Conservation (phyloP, 257 asterid species). For the Plantago elongata region DNA sequence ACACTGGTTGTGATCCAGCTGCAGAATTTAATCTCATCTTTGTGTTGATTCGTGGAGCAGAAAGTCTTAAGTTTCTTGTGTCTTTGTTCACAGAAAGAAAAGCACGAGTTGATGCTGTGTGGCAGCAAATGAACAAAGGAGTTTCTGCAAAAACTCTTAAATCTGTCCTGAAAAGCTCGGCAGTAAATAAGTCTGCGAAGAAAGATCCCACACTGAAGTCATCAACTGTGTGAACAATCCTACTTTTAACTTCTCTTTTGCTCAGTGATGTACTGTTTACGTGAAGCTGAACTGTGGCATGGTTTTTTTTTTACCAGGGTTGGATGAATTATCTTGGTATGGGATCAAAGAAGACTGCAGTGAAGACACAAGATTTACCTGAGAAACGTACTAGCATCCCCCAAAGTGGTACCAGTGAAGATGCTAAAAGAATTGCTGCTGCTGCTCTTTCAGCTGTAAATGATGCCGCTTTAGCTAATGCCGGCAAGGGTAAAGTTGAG, state of each 20-base stretch:
- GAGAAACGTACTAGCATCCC: conserved; percentile 27
- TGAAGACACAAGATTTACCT: conserved; percentile 29
- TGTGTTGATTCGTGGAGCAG: too few relatives aligned
- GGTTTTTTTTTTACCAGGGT: conserved; percentile 37
- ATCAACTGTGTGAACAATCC: conserved; percentile 35
- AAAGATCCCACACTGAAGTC: conserved; percentile 36
- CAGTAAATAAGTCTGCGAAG: conserved; percentile 30
- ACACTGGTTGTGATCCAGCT: conserved; percentile 3
- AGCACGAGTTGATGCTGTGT: conserved; percentile 78
- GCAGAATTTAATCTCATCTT: not conserved
- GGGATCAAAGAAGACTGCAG: conserved; percentile 53
- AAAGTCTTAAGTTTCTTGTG: not conserved
- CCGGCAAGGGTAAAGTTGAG: conserved; percentile 79
- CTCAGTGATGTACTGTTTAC: conserved; percentile 10
- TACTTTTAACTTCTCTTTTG: conserved; percentile 8
- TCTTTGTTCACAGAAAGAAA: conserved; percentile 51
- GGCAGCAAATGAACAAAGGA: conserved; percentile 96
- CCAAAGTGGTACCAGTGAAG: conserved; percentile 44
- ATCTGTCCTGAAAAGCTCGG: conserved; percentile 36
- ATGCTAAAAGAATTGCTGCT: conserved; percentile 74
- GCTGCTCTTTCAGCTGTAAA: conserved; percentile 93
- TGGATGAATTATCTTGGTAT: conserved; percentile 78
- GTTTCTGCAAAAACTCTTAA: conserved; percentile 56
- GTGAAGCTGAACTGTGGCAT: conserved; percentile 14
- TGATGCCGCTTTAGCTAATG: conserved; percentile 52